Conservation (phyloP, 2,329 filamentous ascomycete genomes). For the Trichoderma sp. region DNA sequence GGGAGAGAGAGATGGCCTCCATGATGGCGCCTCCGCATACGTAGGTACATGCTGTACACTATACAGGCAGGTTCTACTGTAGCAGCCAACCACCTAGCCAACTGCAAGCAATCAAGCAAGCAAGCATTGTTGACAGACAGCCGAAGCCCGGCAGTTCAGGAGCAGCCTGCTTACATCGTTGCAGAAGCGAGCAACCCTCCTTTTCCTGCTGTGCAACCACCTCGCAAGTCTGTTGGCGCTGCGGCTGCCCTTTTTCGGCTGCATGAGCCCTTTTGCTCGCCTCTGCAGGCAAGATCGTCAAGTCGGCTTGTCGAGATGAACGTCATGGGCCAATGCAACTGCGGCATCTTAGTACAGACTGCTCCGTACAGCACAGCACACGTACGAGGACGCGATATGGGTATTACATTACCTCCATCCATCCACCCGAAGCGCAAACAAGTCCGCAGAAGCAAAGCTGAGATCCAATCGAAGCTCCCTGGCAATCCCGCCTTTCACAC, state of each 20-base stretch:
- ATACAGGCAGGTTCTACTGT: neutral
- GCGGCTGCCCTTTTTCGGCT: slow-evolving; percentile 2
- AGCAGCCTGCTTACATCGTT: neutral
- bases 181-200: neutral
- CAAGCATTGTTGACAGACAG: neutral
- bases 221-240: neutral
- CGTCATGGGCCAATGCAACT: neutral
- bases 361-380: neutral
- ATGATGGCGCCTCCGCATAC: neutral
- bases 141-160: slow-evolving; percentile 7
- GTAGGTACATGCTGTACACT: no score
- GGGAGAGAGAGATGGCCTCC: neutral
- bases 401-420: neutral
- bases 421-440: slow-evolving; percentile 8
- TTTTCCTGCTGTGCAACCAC: neutral
- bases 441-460: neutral
- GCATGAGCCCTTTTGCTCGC: neutral
- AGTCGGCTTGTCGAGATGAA: slow-evolving; percentile 1
- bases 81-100: neutral
- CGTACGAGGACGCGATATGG: neutral
- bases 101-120: neutral
- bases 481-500: neutral
- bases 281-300: neutral
- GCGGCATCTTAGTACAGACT: neutral
- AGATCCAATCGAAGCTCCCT: slow-evolving; percentile 1